Base-by-base conservation (phyloP, 2,329 filamentous ascomycete genomes). In the Fusarium coicis region DNA sequence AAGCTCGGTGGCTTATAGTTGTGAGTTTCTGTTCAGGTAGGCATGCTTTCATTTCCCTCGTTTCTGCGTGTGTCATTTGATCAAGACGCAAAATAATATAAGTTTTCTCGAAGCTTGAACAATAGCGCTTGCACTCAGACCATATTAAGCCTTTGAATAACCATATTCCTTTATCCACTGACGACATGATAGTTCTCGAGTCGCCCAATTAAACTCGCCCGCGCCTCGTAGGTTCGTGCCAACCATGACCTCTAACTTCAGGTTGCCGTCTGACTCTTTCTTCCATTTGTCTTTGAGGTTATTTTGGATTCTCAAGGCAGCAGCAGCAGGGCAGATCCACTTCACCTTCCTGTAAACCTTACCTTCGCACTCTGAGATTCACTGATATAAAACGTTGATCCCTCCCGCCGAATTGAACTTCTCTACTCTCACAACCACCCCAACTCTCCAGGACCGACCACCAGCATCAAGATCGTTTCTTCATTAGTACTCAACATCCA, bases 241-340 rank as follows among this genome's bases (percentile, higher is more conserved):
- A 58, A 40, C 55, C 62, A 53, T 37, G 34, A 28, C 23, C 19
- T 54, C 26, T 62, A 53, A 32, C 28, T 36, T 42, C 44, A 63
- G 46, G 42, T 56, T 42, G 65, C 54, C 49, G 37, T 49, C 53
- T 71, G 53, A 71, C 56, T 70, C 66, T 42, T 70, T 66, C 44
- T 47, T 47, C 26, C 19, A 19, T 47, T 47, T 21, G 44, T 26
- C 40, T 50, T 67, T 44, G 34, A 66, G 52, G 26, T 56, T 46
- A 61, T 66, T 69, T 34, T n/a, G 19, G 49, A 11, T 23, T 52
- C 46, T 59, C 46, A 74, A 74, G 73, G 73, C 73, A 74, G 59
- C 72, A 74, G 59, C 72, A 74, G 68, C 56, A 66, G 28, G 44
- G 23, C 21, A 57, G 54, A 34, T 57, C 54, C 54, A 57, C 60